Evolutionary conservation across 2,329 filamentous ascomycete genomes (phyloP), one percentile per base, ranked within the genome.

Genomic region (Colletotrichum somersetense): DNA sequence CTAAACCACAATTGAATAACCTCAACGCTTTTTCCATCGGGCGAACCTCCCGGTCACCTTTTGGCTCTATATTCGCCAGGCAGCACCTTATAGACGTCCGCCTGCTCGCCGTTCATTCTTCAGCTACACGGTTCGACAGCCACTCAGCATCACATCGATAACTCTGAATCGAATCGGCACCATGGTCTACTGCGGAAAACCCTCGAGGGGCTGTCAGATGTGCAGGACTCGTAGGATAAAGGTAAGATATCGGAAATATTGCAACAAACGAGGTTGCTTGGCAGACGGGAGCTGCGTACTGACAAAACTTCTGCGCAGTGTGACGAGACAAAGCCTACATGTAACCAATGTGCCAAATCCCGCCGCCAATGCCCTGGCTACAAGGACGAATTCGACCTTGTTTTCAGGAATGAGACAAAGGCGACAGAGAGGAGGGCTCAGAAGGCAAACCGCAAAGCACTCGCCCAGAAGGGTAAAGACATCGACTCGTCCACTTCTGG

Each of bases 171-270:
- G 16, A 46, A 35, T 10, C 46, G 18, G 70, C 80, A 82, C 71
- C 74, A 91, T 91, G 89, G 89, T 91, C 16, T 91, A 91, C 76
- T 90, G 88, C 73, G 90, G 90, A 53, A 91, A 90, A 81, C 89
- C 90, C 77, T 91, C 89, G 0, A 83, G 86, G 82, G 92, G 91
- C 76, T 94, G 92, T 77, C 91, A 92, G 82, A 93, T 91, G 88
- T 94, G 92, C 79, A 88, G 91, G 79, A 91, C 88, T 46, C 87
- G 92, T 75, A 87, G 91, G 76, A 93, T 94, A 78, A 93, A 93
- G 87, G 92, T 92, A 85, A 74, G 55, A 23, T n/a, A 42, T n/a
- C 5, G 8, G 50, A 30, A 18, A 50, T 7, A 42, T 56, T 65
- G 48, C 61, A 53, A 40, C 8, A 12, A 50, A 12, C 2, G 12